Percentiles rank a stretch among this genome's conserved stretches.
Conservation (phyloP, 2,329 filamentous ascomycete species). For the Claviceps maximensis region DNA sequence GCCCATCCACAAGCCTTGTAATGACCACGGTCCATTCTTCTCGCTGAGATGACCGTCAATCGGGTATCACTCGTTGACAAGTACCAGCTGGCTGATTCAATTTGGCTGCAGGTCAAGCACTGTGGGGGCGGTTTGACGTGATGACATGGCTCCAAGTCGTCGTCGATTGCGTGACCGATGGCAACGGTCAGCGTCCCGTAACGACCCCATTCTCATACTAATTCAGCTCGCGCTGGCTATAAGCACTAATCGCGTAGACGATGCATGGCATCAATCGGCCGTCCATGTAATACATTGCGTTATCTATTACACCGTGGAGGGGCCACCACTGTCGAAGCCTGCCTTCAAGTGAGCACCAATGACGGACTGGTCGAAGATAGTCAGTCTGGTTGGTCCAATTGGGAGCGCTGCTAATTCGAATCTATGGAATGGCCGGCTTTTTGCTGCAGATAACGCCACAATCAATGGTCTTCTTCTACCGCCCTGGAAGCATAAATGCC, state of each 20-base stretch:
- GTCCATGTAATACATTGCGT: neutral
- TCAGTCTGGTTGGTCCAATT: neutral
- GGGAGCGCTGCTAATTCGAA: neutral
- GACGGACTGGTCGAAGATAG: neutral
- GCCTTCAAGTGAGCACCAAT: neutral
- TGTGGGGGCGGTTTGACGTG: neutral
- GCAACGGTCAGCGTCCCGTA: neutral
- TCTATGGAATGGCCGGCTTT: neutral
- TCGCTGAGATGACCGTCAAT: neutral
- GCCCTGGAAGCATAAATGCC: too few relatives aligned
- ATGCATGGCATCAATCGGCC: neutral
- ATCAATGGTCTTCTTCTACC: too few relatives aligned
- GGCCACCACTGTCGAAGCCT: neutral
- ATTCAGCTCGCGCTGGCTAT: neutral
- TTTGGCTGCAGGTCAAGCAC: neutral
- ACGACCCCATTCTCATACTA: neutral
- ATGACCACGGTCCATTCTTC: neutral
- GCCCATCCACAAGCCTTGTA: neutral
- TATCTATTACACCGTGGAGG: neutral
- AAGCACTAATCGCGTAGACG: neutral
- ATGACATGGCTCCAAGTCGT: neutral
- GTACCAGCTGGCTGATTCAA: neutral
- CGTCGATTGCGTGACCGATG: slow-evolving; percentile 4
- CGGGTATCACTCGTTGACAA: neutral
- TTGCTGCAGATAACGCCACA: too few relatives aligned